phyloP scores from a whole-genome alignment of 305 asterid genomes.

The Andrographis paniculata region DNA sequence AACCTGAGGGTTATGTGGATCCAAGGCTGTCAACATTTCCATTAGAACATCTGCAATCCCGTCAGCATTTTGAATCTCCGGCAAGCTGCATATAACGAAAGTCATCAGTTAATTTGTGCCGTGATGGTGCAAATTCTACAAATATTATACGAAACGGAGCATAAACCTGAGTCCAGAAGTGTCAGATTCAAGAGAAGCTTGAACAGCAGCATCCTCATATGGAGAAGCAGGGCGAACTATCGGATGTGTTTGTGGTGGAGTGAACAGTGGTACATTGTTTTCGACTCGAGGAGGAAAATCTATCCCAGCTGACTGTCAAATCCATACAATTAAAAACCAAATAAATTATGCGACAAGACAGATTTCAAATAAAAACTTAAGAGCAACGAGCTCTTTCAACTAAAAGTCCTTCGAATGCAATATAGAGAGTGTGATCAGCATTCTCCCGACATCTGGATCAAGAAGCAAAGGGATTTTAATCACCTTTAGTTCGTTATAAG shows the following conservation, averaged over 20 bases:
- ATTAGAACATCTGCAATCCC: conserved; percentile 73
- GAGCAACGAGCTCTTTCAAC: not conserved
- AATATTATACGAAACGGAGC: too few species aligned
- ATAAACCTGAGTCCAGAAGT: conserved; percentile 81
- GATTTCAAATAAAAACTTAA: conserved; percentile 6
- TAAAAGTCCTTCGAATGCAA: not conserved
- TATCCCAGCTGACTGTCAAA: conserved; percentile 69
- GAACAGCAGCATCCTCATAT: conserved; percentile 88
- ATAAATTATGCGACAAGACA: conserved; percentile 11
- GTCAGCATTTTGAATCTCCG: conserved; percentile 82
- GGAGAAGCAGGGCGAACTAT: conserved; percentile 42
- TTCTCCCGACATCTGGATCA: too few species aligned
- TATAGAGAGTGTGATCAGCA: not conserved
- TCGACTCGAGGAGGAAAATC: conserved; percentile 90
- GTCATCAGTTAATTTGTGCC: conserved; percentile 7
- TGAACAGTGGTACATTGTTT: conserved; percentile 73
- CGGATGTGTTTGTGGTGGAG: conserved; percentile 95
- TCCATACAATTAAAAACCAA: conserved; percentile 16
- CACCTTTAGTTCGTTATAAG: conserved; percentile 91
- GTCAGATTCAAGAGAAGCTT: conserved; percentile 84
- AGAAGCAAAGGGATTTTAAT: conserved; percentile 14
- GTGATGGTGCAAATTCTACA: conserved; percentile 1
- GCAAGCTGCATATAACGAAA: conserved; percentile 39
- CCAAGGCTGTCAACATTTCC: conserved; percentile 90
- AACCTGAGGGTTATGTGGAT: conserved; percentile 75